phyloP scores from a whole-genome alignment of 192 early-diverging fungal genomes.

The Coemansia furcata region DNA sequence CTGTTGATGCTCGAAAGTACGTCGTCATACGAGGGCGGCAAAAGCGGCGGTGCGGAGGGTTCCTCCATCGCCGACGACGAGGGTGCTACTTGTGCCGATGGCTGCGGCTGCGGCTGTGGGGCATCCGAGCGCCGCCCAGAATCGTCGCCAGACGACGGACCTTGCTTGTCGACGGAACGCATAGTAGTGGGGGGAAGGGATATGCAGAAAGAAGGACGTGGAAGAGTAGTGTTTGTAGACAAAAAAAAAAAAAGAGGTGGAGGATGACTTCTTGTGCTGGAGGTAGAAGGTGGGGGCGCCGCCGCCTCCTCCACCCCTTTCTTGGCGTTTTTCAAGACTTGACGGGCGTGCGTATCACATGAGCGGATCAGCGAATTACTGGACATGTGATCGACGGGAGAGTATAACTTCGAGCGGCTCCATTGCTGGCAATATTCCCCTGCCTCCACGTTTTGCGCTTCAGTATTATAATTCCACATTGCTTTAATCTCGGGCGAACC shows the following conservation, averaged over 20 bases:
- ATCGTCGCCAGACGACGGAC: not conserved
- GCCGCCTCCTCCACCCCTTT: not conserved
- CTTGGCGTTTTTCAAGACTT: not conserved
- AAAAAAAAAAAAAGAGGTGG: not conserved
- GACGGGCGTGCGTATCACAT: not conserved
- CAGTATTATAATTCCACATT: not conserved
- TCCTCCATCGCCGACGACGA: slow-evolving; percentile 6
- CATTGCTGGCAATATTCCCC: too few species aligned
- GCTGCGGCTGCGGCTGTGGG: not conserved
- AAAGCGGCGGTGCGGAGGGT: slow-evolving; percentile 27
- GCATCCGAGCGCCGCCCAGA: not conserved
- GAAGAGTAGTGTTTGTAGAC: not conserved
- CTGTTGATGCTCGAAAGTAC: slow-evolving; percentile 16
- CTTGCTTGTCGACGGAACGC: slow-evolving; percentile 1
- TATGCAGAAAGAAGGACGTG: not conserved
- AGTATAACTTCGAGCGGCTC: not conserved
- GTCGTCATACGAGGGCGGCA: slow-evolving; percentile 48
- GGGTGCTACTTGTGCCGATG: not conserved
- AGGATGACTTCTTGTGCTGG: not conserved
- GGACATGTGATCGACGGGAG: not conserved
- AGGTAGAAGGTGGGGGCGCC: not conserved
- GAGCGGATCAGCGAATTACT: not conserved
- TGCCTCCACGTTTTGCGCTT: too few species aligned
- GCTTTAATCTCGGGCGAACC: not conserved
- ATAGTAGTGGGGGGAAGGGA: not conserved